Base-by-base conservation (phyloP, 148 eudicot species). In the Vaccinium myrtillus region DNA sequence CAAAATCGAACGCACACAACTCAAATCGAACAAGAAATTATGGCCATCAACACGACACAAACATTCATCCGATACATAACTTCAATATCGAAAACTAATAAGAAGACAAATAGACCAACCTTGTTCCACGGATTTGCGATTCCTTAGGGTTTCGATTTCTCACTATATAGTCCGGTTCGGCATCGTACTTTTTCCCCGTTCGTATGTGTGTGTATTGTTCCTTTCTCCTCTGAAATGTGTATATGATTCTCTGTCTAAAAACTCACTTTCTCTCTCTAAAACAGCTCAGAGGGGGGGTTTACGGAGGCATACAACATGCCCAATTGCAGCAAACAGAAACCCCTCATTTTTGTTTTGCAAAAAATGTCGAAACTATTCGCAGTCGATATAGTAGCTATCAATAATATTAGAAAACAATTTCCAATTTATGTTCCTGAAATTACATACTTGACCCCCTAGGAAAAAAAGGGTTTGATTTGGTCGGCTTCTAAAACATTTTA, bases 21-120 rank as follows among this genome's bases (percentile, higher is more conserved):
- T 10, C 27, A 83, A 73, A 54, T 83, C 84, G 36, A 51, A n/a
- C 84, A 50, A 82, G 16, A 51, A 53, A 82, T 82, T 19, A 48
- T 6, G 50, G 46, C 8, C 14, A 18, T 70, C 27, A 1, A 69
- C 23, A 18, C 27, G 0, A 69, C 23, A 18, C 77, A 25, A 46
- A 15, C 74, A 65, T 14, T 19, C 0, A 30, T 51, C n/a, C 27
- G 19, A 50, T 10, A 50, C 19, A 8, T 59, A 51, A 71, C 69
- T 32, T 50, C 49, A 30, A 30, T 5, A 5, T 53, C 39, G 8
- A 8, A 21, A 73, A 82, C 54, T 54, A 21, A 74, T 53, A 75
- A 73, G 21, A 55, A 10, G 14, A 36, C 43, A 7, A 39, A 53
- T 1, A 19, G 56, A 83, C 84, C 67, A 73, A 82, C 84, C 84